Percentiles rank a stretch among this genome's conserved stretches.
phyloP scores from a whole-genome alignment of 2,329 filamentous ascomycete genomes.

The Rasamsonia emersonii region DNA sequence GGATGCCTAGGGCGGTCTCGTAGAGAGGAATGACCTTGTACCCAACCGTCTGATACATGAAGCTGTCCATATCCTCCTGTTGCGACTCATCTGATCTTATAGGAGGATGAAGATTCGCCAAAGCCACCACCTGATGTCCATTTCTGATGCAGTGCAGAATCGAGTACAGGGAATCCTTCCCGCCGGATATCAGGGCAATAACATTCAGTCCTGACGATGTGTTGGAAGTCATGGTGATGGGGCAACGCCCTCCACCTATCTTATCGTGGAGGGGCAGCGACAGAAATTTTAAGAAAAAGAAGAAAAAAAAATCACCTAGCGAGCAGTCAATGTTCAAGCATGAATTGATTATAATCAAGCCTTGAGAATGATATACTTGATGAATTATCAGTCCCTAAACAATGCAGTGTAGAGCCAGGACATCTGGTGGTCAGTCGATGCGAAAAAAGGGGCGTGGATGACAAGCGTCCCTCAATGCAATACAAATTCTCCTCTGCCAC shows the following conservation, averaged over 20 bases:
- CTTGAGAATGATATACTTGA: too few species aligned
- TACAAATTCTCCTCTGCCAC: too few species aligned
- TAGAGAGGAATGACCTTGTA: slow-evolving; percentile 82
- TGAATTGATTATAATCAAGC: too few species aligned
- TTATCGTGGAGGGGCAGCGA: not conserved
- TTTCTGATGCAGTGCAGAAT: slow-evolving; percentile 82
- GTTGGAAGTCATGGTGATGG: slow-evolving; percentile 23
- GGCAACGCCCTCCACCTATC: not conserved
- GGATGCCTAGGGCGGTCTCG: slow-evolving; percentile 65
- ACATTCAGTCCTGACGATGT: slow-evolving; percentile 49
- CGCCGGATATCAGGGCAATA: slow-evolving; percentile 87
- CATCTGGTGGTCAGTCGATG: too few species aligned
- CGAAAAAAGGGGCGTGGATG: too few species aligned
- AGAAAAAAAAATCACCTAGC: too few species aligned
- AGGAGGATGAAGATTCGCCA: slow-evolving; percentile 76
- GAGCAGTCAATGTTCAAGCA: too few species aligned
- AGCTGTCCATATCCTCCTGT: slow-evolving; percentile 64
- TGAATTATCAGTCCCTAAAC: too few species aligned
- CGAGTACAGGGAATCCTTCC: slow-evolving; percentile 94
- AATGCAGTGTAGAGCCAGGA: too few species aligned
- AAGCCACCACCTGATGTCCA: slow-evolving; percentile 74
- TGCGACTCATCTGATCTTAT: slow-evolving; percentile 12
- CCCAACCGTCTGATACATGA: slow-evolving; percentile 99
- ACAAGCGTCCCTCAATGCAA: too few species aligned
- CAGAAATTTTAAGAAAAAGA: not conserved